Evolutionary conservation across 1,284 basidiomycete genomes (phyloP).

Genomic region (Cystobasidium pallidum): DNA sequence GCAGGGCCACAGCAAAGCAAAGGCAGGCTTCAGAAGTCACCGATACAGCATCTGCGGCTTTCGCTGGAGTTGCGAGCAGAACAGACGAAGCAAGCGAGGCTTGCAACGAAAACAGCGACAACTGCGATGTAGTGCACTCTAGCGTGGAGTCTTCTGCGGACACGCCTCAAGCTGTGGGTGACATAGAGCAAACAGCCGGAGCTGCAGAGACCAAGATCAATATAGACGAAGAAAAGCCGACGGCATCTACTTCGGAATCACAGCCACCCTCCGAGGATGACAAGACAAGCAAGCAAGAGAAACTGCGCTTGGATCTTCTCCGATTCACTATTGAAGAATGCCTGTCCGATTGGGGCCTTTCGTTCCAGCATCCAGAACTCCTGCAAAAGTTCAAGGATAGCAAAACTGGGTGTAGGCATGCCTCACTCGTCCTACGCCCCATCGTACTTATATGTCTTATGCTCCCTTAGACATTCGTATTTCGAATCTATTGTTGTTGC

Average conservation of each 20-base stretch:
- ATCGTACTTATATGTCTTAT: not conserved
- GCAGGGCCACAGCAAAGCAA: slow-evolving; percentile 11
- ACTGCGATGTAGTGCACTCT: not conserved
- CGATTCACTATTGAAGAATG: slow-evolving; percentile 21
- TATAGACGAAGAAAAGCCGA: not conserved
- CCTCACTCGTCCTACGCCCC: not conserved
- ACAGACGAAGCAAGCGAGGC: not conserved
- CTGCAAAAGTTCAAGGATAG: slow-evolving; percentile 7
- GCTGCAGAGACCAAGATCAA: not conserved
- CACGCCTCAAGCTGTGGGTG: not conserved
- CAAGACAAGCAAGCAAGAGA: slow-evolving; percentile 4
- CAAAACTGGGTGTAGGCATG: slow-evolving; percentile 12
- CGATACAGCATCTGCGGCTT: not conserved
- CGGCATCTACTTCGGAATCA: slow-evolving; percentile 9
- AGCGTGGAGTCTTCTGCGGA: not conserved
- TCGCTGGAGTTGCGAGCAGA: not conserved
- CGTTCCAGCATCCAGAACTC: slow-evolving; percentile 34
- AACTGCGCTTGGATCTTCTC: slow-evolving; percentile 4
- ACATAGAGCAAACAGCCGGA: not conserved
- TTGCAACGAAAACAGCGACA: not conserved
- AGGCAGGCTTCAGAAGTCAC: not conserved
- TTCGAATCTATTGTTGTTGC: slow-evolving; percentile 43
- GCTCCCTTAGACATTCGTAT: slow-evolving; percentile 44
- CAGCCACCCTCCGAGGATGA: not conserved
- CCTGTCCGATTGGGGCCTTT: slow-evolving; percentile 39